Base-by-base conservation (phyloP, 768 basidiomycete species). In the Termitomyces sp. region DNA sequence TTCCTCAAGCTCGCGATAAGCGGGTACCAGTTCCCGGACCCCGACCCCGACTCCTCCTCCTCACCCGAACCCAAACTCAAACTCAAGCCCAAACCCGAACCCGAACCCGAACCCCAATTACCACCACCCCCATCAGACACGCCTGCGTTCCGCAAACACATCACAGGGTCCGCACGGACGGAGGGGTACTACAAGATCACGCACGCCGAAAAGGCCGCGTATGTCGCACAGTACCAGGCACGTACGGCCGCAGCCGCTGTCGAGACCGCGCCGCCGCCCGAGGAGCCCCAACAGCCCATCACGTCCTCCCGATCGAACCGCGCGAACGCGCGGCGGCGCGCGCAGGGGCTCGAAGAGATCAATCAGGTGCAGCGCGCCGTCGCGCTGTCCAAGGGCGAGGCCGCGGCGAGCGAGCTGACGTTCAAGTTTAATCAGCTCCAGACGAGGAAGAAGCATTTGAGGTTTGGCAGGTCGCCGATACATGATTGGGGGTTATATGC, bases 401-500 rank as follows among this genome's bases (percentile, higher is more conserved):
- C 20, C 1, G 35, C 82, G 3, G 81, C 83, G 22, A 83, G 76
- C 49, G 82, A 91, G 67, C 68, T 90, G 40, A 77, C 75, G n/a
- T 89, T 97, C 79, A 96, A 97, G 76, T 98, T 98, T 78, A 98
- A 98, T 70, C 97, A 98, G 74, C 82, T 99, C 22, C 92, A 97
- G 71, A 94, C 95, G 33, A 77, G 97, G 59, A 98, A 98, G 84
- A 99, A 99, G 75, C 94, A 96, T 63, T 81, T 99, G 33, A 86
- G 93, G 32, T 99, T 99, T 64, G 90, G 93, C 4, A 79, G 94
- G 39, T 94, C 91, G 23, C 94, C 94, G 16, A 99, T 99, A 56
- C 96, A 99, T 66, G 95, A 96, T 63, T 99, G 96, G 91, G 97
- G 97, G 4, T 68, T 99, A 65, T 99, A 98, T 68, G 95, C 97